A percentile compares a stretch with the other conserved stretches of the same genome.
Conservation (phyloP, 176 grass and related monocot genomes). For the Ensete ventricosum region DNA sequence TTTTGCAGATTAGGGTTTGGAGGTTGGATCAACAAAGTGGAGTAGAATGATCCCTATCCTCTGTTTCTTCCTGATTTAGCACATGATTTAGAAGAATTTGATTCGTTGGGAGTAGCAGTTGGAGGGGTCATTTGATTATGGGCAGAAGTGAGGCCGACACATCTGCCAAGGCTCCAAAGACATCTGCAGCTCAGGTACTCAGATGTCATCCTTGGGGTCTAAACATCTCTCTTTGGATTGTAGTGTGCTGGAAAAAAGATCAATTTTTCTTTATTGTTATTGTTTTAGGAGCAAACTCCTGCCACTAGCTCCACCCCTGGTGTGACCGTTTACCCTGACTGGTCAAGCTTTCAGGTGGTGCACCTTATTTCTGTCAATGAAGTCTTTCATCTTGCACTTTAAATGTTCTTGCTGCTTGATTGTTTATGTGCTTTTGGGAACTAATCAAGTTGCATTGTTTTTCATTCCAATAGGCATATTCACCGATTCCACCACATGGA, state of each 20-base stretch:
- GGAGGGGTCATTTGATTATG: slow-evolving; percentile 23
- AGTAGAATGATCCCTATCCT: not conserved
- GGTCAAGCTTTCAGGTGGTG: slow-evolving; percentile 75
- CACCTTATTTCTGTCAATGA: slow-evolving; percentile 10
- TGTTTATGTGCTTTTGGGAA: slow-evolving; percentile 4
- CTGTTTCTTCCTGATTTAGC: not conserved
- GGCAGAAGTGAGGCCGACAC: slow-evolving; percentile 43
- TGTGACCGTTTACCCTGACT: slow-evolving; percentile 64
- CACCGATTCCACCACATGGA: slow-evolving; percentile 86
- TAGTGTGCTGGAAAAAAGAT: not conserved
- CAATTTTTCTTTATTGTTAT: slow-evolving; percentile 6
- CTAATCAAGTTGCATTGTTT: slow-evolving; percentile 2
- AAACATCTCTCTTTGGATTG: not conserved
- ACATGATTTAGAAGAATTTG: not conserved
- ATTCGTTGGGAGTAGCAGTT: not conserved
- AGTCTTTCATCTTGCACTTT: not conserved
- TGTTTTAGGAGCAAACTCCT: slow-evolving; percentile 65
- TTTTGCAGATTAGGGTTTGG: not conserved
- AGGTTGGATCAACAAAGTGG: not conserved
- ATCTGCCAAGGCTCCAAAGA: slow-evolving; percentile 40
- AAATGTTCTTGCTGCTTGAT: not conserved
- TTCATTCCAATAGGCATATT: slow-evolving; percentile 55
- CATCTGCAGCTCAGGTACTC: slow-evolving; percentile 35
- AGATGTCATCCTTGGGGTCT: not conserved
- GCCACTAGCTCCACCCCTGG: slow-evolving; percentile 41